These are phyloP conservation scores for Diplodia sapinea DNA, from an alignment of 2,329 filamentous ascomycete species.

Conservation along the genomic window DNA sequence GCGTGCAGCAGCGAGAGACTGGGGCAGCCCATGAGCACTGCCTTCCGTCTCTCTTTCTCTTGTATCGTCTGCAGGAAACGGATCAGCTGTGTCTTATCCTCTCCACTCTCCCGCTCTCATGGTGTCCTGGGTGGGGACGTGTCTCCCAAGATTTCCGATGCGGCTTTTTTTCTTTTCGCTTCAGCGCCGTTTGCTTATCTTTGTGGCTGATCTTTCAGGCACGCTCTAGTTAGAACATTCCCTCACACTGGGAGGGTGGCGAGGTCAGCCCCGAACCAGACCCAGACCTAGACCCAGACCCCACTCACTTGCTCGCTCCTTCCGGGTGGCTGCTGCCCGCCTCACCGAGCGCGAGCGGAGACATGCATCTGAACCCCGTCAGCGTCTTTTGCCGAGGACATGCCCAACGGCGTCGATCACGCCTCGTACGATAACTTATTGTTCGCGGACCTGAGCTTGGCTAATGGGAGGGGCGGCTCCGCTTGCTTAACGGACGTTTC, in stretches of 20 bases:
- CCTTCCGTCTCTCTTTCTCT: neutral
- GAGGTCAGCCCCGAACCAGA: neutral
- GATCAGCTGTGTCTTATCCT: neutral
- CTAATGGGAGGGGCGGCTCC: neutral
- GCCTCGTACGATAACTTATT: neutral
- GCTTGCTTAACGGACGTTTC: neutral
- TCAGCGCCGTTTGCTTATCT: neutral
- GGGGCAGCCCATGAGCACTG: neutral
- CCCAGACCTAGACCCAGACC: neutral
- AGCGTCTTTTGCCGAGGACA: neutral
- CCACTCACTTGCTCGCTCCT: neutral
- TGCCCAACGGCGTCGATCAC: neutral
- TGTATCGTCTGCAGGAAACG: neutral
- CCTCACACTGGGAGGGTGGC: neutral
- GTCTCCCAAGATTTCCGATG: neutral
- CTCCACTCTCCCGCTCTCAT: neutral
- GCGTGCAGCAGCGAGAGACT: neutral
- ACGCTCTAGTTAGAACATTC: neutral
- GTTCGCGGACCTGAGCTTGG: neutral
- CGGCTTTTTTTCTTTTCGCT: neutral
- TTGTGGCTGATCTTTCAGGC: neutral
- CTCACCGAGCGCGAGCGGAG: neutral
- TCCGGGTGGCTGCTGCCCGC: neutral
- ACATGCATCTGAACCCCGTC: neutral
- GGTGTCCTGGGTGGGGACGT: neutral